Percentiles rank a stretch among this genome's conserved stretches.
These are phyloP conservation scores for Puccinia triticina DNA, from an alignment of 1,284 basidiomycete genomes.

Conservation along the genomic window DNA sequence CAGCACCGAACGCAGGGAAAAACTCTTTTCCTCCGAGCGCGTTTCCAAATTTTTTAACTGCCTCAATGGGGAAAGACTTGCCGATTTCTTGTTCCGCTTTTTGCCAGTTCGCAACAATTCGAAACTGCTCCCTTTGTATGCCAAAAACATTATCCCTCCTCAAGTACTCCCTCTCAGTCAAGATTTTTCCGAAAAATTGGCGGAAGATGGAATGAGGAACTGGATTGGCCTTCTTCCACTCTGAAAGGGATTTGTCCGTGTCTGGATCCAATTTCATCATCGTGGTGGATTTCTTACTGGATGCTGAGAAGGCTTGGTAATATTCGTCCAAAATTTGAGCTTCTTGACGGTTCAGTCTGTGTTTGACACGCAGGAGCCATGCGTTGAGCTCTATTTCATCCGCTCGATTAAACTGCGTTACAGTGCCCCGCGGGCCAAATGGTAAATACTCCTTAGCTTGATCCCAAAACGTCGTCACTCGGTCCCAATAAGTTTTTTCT, in stretches of 20 bases:
- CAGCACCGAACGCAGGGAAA: not conserved
- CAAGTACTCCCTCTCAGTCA: not conserved
- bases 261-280: not conserved
- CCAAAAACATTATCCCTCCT: not conserved
- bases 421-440: not conserved
- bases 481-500: not conserved
- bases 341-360: not conserved
- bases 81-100: not conserved
- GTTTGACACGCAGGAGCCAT: not conserved
- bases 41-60: not conserved
- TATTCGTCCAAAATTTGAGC: not conserved
- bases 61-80: not conserved
- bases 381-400: not conserved
- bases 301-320: not conserved
- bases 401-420: not conserved
- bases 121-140: not conserved
- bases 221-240: not conserved
- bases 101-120: not conserved
- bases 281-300: not conserved
- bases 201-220: not conserved
- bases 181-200: not conserved
- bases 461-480: not conserved
- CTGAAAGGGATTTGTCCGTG: not conserved
- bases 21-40: not conserved
- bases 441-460: not conserved